These are phyloP conservation scores for Cryptococcus amylolentus DNA, from an alignment of 1,284 basidiomycete species.

Conservation along the genomic window DNA sequence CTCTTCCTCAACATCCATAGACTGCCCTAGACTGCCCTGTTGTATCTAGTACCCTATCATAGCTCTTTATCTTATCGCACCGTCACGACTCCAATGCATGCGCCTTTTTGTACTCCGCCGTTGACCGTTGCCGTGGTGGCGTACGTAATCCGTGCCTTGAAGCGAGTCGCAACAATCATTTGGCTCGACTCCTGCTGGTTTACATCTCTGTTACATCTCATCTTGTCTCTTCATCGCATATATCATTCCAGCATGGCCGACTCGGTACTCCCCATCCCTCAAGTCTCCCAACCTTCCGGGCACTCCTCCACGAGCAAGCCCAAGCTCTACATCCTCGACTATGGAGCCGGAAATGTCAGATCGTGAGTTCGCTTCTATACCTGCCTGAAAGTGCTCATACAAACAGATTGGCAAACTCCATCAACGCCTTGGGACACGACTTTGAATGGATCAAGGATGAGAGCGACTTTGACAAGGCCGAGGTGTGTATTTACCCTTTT, in stretches of 20 bases:
- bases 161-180: no score
- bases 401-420: slow-evolving; percentile 75
- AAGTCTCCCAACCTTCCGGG: slow-evolving; percentile 28
- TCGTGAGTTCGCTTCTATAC: slow-evolving; percentile 50
- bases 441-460: slow-evolving; percentile 87
- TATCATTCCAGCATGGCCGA: slow-evolving; percentile 12
- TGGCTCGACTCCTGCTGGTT: not conserved
- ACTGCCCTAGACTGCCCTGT: no score
- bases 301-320: slow-evolving; percentile 28
- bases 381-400: not conserved
- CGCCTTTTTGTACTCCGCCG: no score
- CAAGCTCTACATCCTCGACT: slow-evolving; percentile 81
- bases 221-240: not conserved
- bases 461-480: slow-evolving; percentile 82
- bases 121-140: no score
- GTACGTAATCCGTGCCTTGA: no score
- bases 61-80: no score
- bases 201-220: not conserved
- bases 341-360: slow-evolving; percentile 92
- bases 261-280: slow-evolving; percentile 27
- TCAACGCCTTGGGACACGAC: slow-evolving; percentile 77
- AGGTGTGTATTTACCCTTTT: slow-evolving; percentile 59
- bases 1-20: no score
- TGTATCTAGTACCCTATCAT: no score
- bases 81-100: no score